Percentiles rank a stretch among this genome's conserved stretches.
Conservation (phyloP, 140 eudicot genomes). For the Anethum foeniculum region DNA sequence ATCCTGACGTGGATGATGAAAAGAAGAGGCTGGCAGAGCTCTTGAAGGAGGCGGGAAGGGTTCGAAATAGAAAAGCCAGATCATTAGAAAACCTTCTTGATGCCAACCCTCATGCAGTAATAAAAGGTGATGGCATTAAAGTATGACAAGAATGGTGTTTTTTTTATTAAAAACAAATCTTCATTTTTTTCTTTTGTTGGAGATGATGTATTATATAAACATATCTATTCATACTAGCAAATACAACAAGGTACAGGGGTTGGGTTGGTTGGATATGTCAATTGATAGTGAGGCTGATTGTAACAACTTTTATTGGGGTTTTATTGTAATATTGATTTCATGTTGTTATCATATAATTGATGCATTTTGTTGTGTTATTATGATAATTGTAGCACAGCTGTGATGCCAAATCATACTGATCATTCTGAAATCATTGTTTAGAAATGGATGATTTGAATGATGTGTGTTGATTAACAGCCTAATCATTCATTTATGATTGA, state of each 20-base stretch:
- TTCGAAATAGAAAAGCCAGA: slow-evolving; percentile 33
- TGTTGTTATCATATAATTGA: background rate
- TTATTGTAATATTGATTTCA: slow-evolving; percentile 2
- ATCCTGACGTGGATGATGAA: slow-evolving; percentile 53
- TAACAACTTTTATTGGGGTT: slow-evolving; percentile 5
- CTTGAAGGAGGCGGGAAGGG: slow-evolving; percentile 44
- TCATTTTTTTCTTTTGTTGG: background rate
- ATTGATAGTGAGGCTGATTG: background rate
- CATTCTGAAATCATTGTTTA: background rate
- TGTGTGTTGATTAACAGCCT: background rate
- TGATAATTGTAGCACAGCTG: background rate
- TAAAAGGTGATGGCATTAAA: slow-evolving; percentile 23
- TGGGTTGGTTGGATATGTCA: slow-evolving; percentile 12
- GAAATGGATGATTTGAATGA: background rate
- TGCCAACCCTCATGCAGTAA: slow-evolving; percentile 24
- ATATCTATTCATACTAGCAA: slow-evolving; percentile 10
- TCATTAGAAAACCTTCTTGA: slow-evolving; percentile 43
- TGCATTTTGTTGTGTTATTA: background rate
- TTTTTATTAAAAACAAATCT: background rate
- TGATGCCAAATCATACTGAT: background rate
- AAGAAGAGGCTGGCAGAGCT: slow-evolving; percentile 50
- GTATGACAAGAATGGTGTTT: slow-evolving; percentile 20
- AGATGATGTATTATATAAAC: slow-evolving; percentile 5
- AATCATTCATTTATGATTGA: background rate
- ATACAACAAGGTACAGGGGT: slow-evolving; percentile 3